These are phyloP conservation scores for Mycosphaerella sp. DNA, from an alignment of 2,329 filamentous ascomycete genomes.

Conservation along the genomic window DNA sequence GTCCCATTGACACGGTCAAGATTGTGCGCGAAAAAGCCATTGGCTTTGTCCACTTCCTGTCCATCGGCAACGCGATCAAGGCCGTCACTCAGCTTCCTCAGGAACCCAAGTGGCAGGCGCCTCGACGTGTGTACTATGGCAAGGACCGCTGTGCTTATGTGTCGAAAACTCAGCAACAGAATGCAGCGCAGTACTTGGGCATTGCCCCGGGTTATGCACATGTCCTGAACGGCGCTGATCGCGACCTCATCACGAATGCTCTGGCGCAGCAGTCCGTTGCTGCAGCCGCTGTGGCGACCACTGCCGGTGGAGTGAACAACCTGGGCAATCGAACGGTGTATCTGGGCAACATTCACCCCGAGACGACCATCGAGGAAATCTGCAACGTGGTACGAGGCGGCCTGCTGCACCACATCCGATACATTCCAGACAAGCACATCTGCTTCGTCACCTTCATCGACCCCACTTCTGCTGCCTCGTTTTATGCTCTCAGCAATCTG, in stretches of 20 bases:
- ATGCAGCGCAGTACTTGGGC: slow-evolving; percentile 93
- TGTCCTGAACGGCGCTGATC: slow-evolving; percentile 90
- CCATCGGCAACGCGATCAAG: slow-evolving; percentile 97
- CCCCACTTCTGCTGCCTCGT: slow-evolving; percentile 92
- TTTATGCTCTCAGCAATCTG: slow-evolving; percentile 94
- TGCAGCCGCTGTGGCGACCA: slow-evolving; percentile 91
- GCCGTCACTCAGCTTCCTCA: slow-evolving; percentile 93
- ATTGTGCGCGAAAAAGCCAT: slow-evolving; percentile 97
- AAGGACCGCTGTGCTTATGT: slow-evolving; percentile 98
- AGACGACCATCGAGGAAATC: slow-evolving; percentile 98
- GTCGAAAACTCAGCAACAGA: slow-evolving; percentile 99
- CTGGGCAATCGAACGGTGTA: slow-evolving; percentile 97
- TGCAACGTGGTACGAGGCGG: slow-evolving; percentile 97
- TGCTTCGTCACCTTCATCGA: slow-evolving; percentile 99
- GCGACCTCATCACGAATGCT: slow-evolving; percentile 92
- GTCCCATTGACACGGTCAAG: slow-evolving; percentile 94
- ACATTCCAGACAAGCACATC: slow-evolving; percentile 99
- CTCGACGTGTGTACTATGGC: slow-evolving; percentile 94
- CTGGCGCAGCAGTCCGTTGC: slow-evolving; percentile 96
- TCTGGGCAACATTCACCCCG: slow-evolving; percentile 95
- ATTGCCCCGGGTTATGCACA: slow-evolving; percentile 96
- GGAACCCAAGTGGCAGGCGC: slow-evolving; percentile 93
- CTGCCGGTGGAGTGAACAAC: slow-evolving; percentile 94
- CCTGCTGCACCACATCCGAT: slow-evolving; percentile 93
- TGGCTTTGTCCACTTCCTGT: slow-evolving; percentile 95